Percentiles rank a stretch among this genome's conserved stretches.
Evolutionary conservation across 140 eudicot species (phyloP).

Genomic region (Oenanthe javanica): DNA sequence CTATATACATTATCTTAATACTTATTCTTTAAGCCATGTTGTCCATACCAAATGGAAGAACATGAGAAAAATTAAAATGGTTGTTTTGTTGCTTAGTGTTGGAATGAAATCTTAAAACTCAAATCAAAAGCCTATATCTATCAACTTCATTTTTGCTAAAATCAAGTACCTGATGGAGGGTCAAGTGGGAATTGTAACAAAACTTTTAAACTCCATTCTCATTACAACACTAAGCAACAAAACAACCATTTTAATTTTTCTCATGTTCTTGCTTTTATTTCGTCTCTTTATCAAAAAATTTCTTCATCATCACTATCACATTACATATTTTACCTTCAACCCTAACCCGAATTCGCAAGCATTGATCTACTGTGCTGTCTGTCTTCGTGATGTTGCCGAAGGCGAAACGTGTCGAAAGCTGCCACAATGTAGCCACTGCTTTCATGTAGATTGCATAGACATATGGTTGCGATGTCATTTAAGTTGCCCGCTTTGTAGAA

Average conservation of each 20-base stretch:
- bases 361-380: constrained; percentile 19
- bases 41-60: too few species aligned
- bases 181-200: background rate
- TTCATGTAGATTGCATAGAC: constrained; percentile 80
- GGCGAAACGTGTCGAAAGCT: constrained; percentile 51
- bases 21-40: background rate
- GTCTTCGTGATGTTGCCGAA: constrained; percentile 41
- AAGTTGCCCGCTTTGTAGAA: constrained; percentile 28
- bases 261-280: background rate
- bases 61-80: background rate
- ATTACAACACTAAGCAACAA: background rate
- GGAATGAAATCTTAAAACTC: background rate
- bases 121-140: background rate
- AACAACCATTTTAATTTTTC: background rate
- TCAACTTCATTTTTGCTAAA: background rate
- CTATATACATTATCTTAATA: background rate
- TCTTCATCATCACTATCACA: background rate
- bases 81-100: background rate
- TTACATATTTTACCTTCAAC: background rate
- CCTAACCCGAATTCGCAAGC: background rate
- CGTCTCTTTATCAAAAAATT: background rate
- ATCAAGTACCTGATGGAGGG: background rate
- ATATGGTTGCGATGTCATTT: constrained; percentile 80
- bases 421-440: constrained; percentile 70
- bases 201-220: background rate